Evolutionary conservation across 768 basidiomycete genomes (phyloP), one percentile per base, ranked within the genome.

Genomic region (Xerocomellus intermedius): DNA sequence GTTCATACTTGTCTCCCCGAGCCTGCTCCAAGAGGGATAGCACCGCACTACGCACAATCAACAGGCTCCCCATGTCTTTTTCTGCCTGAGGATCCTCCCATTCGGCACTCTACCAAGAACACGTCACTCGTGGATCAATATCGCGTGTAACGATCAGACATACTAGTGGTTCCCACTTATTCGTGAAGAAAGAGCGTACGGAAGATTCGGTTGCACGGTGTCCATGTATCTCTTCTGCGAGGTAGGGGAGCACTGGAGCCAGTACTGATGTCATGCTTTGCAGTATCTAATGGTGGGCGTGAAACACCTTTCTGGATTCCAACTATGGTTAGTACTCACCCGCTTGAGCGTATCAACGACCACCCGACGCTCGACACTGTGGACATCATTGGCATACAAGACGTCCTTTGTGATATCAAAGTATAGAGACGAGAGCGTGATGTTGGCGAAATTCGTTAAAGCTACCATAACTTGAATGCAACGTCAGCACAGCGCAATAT

Each of bases 391-490:
- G 33, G 91, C 90, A 65, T 99, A 98, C 10, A 99, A 73, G 42
- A 81, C 80, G 69, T 98, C 96, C 69, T 97, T 97, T 33, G 85
- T 90, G 46, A 91, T 85, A 64, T 95, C 94, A 58, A 98, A 91
- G 71, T 98, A 98, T 32, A 96, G 74, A 0, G 93, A 87, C 0
- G 96, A 98, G 21, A 98, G 78, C 0, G 89, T 91, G 55, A 85
- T 79, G 63, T 92, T 93, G 28, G 85, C 82, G 59, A 97, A 98
- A 59, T 86, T 82, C 37, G 79, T 82, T 13, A 96, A 69, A 9
- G 88, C 75, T 50, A 77, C 83, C 61, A 90, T 79, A 36, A 91
- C 93, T 96, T 57, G 37, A 57, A 33, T 36, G 16, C 19, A 33
- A 38, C 32, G 28, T 58, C n/a, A 69, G 43, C 19, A 17, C 30